Evolutionary conservation across 768 basidiomycete genomes (phyloP).

Genomic region (Kwoniella dendrophila): DNA sequence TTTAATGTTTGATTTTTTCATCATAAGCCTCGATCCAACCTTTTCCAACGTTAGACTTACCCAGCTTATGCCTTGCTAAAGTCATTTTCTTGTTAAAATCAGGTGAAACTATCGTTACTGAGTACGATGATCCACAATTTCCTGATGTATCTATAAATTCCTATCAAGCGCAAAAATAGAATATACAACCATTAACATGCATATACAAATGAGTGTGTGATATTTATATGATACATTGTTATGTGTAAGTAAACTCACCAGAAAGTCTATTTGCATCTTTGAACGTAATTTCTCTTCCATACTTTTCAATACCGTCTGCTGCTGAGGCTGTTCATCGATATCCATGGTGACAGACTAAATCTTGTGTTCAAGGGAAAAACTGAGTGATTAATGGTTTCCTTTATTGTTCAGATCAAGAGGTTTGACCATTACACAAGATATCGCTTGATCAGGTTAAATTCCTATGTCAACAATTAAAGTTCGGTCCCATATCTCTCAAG

Average conservation of each 20-base stretch:
- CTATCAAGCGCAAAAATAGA: conserved; percentile 16
- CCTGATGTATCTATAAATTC: conserved; percentile 54
- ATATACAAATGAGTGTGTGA: no score
- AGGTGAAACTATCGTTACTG: conserved; percentile 50
- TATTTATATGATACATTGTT: neutral
- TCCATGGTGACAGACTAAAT: conserved; percentile 5
- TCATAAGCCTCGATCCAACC: neutral
- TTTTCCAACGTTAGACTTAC: no score
- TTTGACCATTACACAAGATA: no score
- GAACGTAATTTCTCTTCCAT: conserved; percentile 44
- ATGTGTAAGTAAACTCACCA: conserved; percentile 31
- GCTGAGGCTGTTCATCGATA: conserved; percentile 10
- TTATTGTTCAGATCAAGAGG: no score
- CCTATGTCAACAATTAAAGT: no score
- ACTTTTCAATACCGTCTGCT: conserved; percentile 11
- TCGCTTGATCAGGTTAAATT: neutral
- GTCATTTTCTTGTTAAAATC: conserved; percentile 53
- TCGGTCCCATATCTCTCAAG: neutral
- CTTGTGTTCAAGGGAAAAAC: no score
- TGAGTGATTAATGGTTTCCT: no score
- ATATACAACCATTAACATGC: neutral
- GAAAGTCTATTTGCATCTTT: conserved; percentile 34
- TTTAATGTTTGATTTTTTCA: neutral
- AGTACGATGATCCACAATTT: conserved; percentile 53
- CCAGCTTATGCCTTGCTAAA: conserved; percentile 52